Conservation (phyloP, 2,329 filamentous ascomycete species). For the Aspergillus niger region DNA sequence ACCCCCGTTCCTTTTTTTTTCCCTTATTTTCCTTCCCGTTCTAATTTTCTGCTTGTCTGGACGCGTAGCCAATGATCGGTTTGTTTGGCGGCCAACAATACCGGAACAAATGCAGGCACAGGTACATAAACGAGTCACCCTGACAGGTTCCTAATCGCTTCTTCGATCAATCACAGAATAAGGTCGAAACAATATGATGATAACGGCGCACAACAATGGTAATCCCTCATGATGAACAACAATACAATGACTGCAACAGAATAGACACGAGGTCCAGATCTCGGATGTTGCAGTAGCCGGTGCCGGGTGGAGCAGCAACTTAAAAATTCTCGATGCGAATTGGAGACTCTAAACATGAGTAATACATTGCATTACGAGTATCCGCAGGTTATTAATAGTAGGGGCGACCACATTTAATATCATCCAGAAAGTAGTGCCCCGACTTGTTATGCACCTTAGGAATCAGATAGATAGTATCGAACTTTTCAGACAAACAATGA, state of each 20-base stretch:
- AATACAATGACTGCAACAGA: neutral
- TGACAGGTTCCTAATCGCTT: no score
- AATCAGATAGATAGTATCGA: neutral
- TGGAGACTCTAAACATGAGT: neutral
- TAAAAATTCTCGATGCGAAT: conserved; percentile 9
- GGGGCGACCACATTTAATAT: no score
- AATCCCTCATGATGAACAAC: neutral
- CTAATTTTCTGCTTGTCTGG: conserved; percentile 1
- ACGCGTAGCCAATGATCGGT: conserved; percentile 4
- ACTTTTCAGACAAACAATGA: no score
- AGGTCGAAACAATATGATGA: neutral
- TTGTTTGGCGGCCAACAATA: neutral
- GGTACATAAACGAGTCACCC: neutral
- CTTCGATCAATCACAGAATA: no score
- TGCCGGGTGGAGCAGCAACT: conserved; percentile 20
- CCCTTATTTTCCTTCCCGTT: neutral
- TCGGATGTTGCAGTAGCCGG: conserved; percentile 23
- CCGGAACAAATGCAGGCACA: conserved; percentile 5
- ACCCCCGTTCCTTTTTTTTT: neutral
- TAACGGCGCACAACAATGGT: neutral
- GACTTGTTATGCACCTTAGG: neutral
- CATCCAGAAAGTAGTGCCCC: no score
- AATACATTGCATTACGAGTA: neutral
- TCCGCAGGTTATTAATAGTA: neutral
- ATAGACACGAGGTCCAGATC: conserved; percentile 20